Percentiles rank a stretch among this genome's conserved stretches.
These are phyloP conservation scores for Thuidium tamariscinum DNA, from an alignment of 225 moss, liverwort and hornwort species.

Conservation along the genomic window DNA sequence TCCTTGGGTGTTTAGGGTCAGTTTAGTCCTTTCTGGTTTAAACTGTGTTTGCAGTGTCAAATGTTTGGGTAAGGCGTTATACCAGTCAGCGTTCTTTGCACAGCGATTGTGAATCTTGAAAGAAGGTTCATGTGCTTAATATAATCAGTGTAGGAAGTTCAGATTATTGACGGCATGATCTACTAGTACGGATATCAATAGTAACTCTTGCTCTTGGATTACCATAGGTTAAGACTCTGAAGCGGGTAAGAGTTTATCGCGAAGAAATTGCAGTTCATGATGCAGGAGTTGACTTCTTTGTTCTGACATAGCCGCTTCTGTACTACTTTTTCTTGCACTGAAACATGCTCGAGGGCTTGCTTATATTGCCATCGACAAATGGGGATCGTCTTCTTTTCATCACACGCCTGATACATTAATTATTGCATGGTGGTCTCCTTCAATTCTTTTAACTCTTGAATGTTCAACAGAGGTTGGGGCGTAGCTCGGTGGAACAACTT, in stretches of 20 bases:
- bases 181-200: background rate
- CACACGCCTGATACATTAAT: background rate
- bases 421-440: background rate
- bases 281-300: background rate
- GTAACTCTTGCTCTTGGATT: background rate
- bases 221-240: background rate
- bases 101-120: background rate
- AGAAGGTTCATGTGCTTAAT: background rate
- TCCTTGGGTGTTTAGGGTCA: background rate
- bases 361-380: background rate
- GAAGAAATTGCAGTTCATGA: background rate
- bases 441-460: background rate
- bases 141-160: background rate
- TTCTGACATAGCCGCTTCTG: background rate
- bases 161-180: background rate
- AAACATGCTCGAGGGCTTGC: background rate
- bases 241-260: background rate
- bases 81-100: background rate
- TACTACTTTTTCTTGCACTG: background rate
- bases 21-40: background rate
- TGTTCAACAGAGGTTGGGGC: constrained; percentile 48
- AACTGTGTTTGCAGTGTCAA: background rate
- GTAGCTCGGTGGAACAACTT: constrained; percentile 72
- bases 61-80: background rate
- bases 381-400: background rate